Conservation (phyloP, 805 yeast species). For the Hanseniaspora taiwanica region DNA sequence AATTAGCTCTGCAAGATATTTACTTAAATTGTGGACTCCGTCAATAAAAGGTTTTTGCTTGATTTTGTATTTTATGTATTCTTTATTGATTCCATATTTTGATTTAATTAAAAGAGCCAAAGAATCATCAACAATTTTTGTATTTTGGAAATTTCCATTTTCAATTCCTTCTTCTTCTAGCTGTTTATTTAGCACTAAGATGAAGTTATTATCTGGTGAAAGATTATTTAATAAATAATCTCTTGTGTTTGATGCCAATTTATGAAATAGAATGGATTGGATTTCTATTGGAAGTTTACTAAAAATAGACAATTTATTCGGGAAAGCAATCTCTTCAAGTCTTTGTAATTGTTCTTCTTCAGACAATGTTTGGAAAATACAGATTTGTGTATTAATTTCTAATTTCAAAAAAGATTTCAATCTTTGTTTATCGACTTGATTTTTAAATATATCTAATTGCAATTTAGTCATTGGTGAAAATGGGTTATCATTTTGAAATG, state of each 20-base stretch:
- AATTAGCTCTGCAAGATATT: background rate
- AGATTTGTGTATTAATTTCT: background rate
- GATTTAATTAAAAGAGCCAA: background rate
- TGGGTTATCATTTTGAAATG: no score
- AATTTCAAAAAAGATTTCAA: background rate
- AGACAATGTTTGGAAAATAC: background rate
- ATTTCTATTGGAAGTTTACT: background rate
- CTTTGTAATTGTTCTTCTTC: background rate
- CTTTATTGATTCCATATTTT: background rate
- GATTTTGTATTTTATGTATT: background rate
- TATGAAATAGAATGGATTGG: background rate
- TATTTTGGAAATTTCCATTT: background rate
- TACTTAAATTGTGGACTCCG: background rate
- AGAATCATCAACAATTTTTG: background rate
- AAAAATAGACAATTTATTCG: no score
- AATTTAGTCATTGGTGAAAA: background rate
- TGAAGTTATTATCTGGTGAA: background rate
- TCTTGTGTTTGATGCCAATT: background rate
- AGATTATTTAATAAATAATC: background rate
- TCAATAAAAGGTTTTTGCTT: background rate
- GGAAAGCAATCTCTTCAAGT: background rate
- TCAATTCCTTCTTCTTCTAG: background rate
- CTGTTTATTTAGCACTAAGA: background rate
- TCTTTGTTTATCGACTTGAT: background rate
- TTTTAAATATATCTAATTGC: background rate